Evolutionary conservation across 495 filamentous ascomycete genomes (phyloP).

Genomic region (Podospora appendiculata): DNA sequence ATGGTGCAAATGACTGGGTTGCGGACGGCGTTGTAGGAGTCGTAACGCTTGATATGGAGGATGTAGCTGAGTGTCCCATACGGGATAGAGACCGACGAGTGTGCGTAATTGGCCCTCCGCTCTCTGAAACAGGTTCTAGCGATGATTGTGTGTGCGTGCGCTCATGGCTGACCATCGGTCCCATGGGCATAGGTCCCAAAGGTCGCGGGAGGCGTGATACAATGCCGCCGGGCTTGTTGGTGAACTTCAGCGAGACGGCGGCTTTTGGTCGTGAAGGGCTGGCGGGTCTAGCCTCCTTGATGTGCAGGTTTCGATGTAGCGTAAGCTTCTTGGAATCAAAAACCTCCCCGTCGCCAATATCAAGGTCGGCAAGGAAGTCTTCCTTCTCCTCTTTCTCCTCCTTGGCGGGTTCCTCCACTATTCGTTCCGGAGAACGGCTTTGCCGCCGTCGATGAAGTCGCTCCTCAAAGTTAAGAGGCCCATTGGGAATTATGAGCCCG

Average conservation of each 20-base stretch:
- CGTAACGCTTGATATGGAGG: constrained; percentile 46
- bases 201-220: constrained; percentile 52
- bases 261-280: constrained; percentile 63
- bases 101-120: constrained; percentile 60
- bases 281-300: constrained; percentile 58
- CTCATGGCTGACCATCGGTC: constrained; percentile 51
- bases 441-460: constrained; percentile 63
- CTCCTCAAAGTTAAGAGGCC: constrained; percentile 71
- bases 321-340: constrained; percentile 74
- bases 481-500: constrained; percentile 74
- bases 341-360: constrained; percentile 74
- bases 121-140: constrained; percentile 89
- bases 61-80: constrained; percentile 58
- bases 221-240: constrained; percentile 51
- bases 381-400: constrained; percentile 48
- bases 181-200: constrained; percentile 45
- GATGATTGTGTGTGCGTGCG: constrained; percentile 61
- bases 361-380: constrained; percentile 81
- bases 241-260: constrained; percentile 84
- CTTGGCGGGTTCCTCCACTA: constrained; percentile 20
- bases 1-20: constrained; percentile 45
- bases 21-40: constrained; percentile 41
- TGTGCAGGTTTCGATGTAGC: constrained; percentile 88
- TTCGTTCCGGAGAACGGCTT: constrained; percentile 36
- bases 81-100: constrained; percentile 54